phyloP scores from a whole-genome alignment of 1,139 yeast genomes.

The Pichia sp. region DNA sequence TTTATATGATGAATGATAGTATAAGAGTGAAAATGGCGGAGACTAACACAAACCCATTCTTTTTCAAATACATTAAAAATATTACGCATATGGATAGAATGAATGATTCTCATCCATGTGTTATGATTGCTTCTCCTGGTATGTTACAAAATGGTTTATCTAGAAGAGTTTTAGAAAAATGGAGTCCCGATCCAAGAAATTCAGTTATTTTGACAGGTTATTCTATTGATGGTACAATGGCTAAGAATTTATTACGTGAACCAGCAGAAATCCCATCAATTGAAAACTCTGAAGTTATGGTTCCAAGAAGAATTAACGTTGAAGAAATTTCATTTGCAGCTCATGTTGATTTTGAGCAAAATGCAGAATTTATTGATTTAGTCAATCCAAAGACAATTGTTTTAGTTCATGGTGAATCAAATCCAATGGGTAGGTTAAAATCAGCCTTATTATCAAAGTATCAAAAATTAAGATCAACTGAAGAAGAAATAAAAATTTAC shows the following conservation, averaged over 20 bases:
- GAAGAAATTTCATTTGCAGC: conserved; percentile 98
- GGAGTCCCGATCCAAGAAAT: conserved; percentile 97
- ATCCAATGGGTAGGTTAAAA: conserved; percentile 95
- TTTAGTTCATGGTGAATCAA: conserved; percentile 95
- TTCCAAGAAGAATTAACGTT: conserved; percentile 82
- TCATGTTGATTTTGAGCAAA: conserved; percentile 94
- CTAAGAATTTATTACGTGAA: conserved; percentile 78
- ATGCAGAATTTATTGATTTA: conserved; percentile 81
- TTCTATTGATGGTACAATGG: conserved; percentile 98
- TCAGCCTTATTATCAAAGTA: conserved; percentile 89
- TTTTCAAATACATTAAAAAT: conserved; percentile 78
- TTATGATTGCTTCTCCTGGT: conserved; percentile 95
- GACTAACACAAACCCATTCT: conserved; percentile 77
- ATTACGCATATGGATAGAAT: conserved; percentile 75
- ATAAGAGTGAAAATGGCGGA: conserved; percentile 76
- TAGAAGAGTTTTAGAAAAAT: conserved; percentile 80
- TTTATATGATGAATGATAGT: conserved; percentile 93
- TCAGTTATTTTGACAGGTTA: conserved; percentile 89
- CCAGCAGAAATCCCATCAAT: conserved; percentile 84
- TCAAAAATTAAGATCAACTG: conserved; percentile 75
- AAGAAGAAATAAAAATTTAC: conserved; percentile 83
- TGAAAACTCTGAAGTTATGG: conserved; percentile 69
- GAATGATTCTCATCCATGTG: conserved; percentile 94
- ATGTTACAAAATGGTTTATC: conserved; percentile 96
- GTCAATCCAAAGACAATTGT: conserved; percentile 80